phyloP scores from a whole-genome alignment of 176 grass and related monocot species.

The Sorghum bicolor region DNA sequence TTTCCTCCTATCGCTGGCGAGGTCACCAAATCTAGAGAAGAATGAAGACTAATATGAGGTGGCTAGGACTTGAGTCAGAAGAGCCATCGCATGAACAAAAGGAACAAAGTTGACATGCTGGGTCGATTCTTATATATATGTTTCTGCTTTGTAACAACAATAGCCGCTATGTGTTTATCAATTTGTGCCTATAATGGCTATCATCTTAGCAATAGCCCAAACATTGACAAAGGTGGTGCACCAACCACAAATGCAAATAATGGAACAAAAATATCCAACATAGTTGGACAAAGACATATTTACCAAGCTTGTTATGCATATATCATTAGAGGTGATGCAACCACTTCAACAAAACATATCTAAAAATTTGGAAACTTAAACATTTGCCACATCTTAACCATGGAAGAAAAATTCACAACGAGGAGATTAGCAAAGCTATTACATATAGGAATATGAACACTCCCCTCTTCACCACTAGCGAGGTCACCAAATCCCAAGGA shows the following conservation, averaged over 20 bases:
- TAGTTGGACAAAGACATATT: background rate
- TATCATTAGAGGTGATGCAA: background rate
- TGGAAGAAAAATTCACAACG: background rate
- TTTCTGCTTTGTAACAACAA: background rate
- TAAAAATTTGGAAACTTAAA: background rate
- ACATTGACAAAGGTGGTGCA: background rate
- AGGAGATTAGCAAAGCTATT: background rate
- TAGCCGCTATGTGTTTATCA: background rate
- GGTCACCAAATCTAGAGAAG: too few relatives aligned
- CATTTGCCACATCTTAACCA: background rate
- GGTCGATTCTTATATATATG: background rate
- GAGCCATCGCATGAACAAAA: too few relatives aligned
- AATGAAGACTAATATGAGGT: too few relatives aligned
- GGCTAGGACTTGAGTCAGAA: too few relatives aligned
- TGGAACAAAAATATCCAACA: background rate
- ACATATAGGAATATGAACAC: too few relatives aligned
- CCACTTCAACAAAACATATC: background rate
- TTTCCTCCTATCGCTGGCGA: too few relatives aligned
- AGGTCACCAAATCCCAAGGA: too few relatives aligned
- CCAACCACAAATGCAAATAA: too few relatives aligned
- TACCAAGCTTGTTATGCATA: background rate
- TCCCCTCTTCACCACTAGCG: too few relatives aligned
- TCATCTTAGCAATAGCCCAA: background rate
- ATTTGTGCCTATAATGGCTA: background rate
- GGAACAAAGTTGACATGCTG: too few relatives aligned